phyloP scores from a whole-genome alignment of 306 rosid species.

The Pyrus betulifolia region DNA sequence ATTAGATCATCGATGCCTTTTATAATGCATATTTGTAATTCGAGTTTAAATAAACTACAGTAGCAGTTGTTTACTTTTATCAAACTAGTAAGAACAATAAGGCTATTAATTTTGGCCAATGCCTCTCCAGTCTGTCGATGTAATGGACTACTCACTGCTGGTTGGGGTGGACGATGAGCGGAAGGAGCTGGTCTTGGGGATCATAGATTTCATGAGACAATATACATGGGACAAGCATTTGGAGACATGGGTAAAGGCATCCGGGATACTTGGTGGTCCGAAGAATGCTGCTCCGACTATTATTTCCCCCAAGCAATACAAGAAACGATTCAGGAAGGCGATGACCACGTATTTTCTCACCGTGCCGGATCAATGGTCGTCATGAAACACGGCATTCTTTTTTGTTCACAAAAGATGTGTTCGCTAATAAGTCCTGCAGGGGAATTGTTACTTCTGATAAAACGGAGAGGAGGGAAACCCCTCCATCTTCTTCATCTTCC shows the following conservation, averaged over 20 bases:
- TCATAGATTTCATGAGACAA: conserved; percentile 95
- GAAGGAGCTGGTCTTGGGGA: conserved; percentile 85
- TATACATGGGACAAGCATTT: conserved; percentile 99
- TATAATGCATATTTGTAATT: neutral
- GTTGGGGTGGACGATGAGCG: conserved; percentile 93
- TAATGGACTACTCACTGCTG: conserved; percentile 92
- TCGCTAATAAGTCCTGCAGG: conserved; percentile 15
- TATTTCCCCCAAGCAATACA: conserved; percentile 86
- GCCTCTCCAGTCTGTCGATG: conserved; percentile 71
- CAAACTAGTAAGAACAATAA: no score
- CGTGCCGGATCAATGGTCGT: conserved; percentile 78
- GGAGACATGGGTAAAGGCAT: conserved; percentile 94
- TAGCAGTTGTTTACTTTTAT: neutral
- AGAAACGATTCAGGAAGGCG: conserved; percentile 92
- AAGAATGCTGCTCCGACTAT: conserved; percentile 86
- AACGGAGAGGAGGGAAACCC: conserved; percentile 21
- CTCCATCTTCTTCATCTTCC: conserved; percentile 4
- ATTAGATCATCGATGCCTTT: neutral
- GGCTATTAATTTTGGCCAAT: neutral
- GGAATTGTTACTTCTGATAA: conserved; percentile 26
- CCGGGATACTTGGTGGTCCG: conserved; percentile 91
- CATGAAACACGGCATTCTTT: conserved; percentile 38
- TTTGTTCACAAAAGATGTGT: conserved; percentile 15
- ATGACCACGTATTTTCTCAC: conserved; percentile 95
- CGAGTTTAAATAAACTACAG: neutral